Evolutionary conservation across 1,284 basidiomycete species (phyloP), one percentile per base, ranked within the genome.

Genomic region (Meira miltonrushii): DNA sequence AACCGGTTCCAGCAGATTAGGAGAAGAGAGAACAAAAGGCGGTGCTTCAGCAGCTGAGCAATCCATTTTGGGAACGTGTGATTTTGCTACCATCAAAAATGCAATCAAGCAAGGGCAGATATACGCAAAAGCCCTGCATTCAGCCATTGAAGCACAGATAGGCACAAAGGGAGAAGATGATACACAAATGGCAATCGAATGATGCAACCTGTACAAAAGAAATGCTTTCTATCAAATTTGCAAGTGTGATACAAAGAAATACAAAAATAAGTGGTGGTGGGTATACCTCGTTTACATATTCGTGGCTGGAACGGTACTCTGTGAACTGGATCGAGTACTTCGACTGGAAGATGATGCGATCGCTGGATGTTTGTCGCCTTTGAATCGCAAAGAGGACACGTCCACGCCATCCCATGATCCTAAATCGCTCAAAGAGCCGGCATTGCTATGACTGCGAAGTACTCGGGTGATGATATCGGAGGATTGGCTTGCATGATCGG

Each of bases 321-420:
- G 40, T 19, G 13, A 15, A 19, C 40, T 15, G 19, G 40, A 19
- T 43, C 40, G 19, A 43, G 15, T n/a, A 33, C 28, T 33, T 33
- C 28, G 17, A 23, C 17, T 48, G 46, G 46, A 48, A 48, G 46
- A 48, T 6, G 46, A 48, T n/a, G 46, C 17, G 23, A 48, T 2
- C 7, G 46, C 46, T 3, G 46, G 46, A 25, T 48, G 46, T 5
- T 12, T 48, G 17, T 23, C 17, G 25, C 46, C 46, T 17, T 23
- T n/a, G 25, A 48, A 48, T 2, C 46, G 13, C 8, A 33, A 33
- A 33, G 28, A 4, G 28, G 28, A 33, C 28, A 33, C 28, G 28
- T 33, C 28, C 28, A 33, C 28, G 28, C 28, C 28, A 33, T 33
- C 28, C 28, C 28, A 33, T 33, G 28, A 33, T 33, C 28, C 28